Evolutionary conservation across 2,329 filamentous ascomycete species (phyloP), one percentile per base, ranked within the genome.

Genomic region (Coniochaeta sp.): DNA sequence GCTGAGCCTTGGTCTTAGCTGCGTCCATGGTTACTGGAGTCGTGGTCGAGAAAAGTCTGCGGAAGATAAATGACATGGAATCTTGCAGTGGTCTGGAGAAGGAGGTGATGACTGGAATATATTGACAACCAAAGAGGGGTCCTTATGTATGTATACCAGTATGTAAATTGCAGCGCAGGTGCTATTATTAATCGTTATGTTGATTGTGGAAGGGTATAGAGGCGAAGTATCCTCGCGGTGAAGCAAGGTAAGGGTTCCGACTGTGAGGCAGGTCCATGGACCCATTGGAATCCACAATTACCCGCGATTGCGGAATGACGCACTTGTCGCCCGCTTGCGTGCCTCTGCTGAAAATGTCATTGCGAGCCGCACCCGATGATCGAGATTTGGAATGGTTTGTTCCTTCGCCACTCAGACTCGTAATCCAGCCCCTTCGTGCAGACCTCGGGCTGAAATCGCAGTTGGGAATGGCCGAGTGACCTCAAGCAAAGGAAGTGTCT

Each of bases 1-100:
- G 75, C 76, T 96, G 86, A 63, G 90, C 90, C 77, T 96, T 96
- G 65, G 84, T 81, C 78, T 90, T 91, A 71, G 91, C 90, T 73
- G 89, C 85, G 71, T 90, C 87, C 90, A 96, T 96, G 70, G 78
- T 84, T 77, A 84, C 81, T 68, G 89, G 81, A 74, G 82, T 79
- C 72, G 78, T 73, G 59, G 81, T 74, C 68, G 79, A 79, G 75
- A 96, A 95, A 72, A 96, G 81, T 72, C 84, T 81, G 71, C 86
- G 83, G 71, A 90, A 77, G 60, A 69, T 65, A 75, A 93, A 81
- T 78, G 86, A 90, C 81, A 85, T 85, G 64, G 65, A 58, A 47
- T 28, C 47, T 26, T 9, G 47, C 22, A 60, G 40, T 54, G 36
- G 58, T 67, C 58, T 69, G 67, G 12, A 40, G 62, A 56, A 62